Evolutionary conservation across 129 eudicot species (phyloP), one percentile per base, ranked within the genome.

Genomic region (Glebionis coronaria): DNA sequence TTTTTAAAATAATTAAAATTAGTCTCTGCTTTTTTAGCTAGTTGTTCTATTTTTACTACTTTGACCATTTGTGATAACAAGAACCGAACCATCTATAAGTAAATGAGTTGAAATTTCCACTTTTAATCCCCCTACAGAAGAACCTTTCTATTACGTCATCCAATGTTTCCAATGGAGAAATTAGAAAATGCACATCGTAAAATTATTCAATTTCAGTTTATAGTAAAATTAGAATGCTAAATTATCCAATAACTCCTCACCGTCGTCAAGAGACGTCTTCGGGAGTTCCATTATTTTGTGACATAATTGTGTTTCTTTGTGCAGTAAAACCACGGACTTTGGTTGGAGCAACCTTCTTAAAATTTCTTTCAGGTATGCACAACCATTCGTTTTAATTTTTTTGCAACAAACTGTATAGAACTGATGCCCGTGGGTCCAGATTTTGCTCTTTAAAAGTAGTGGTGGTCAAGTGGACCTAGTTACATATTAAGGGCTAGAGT

Each of bases 331-430:
- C 96, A 20, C 79, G 95, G 61, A 77, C 80, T 29, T 65, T 92
- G 65, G 96, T 80, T 0, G 98, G 98, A 73, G 98, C 96, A 23
- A 84, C 87, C 56, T 92, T 92, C 80, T 75, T 86, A 78, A 88
- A 88, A 87, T 79, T 85, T 76, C 94, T 92, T 83, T 73, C 98
- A 76, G 96, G 98, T 92, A 85, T 44, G 10, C 31, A 49, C 16
- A 15, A 11, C 54, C 14, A 27, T 63, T 49, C 4, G 5, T 49
- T 61, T 61, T 71, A 19, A 14, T 51, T 55, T 27, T 20, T 25
- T 55, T 55, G 18, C 25, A 55, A 4, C 31, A 1, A 9, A 35
- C 10, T 35, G 42, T 35, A 3, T 64, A 55, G 20, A 64, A 64
- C 23, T 21, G 42, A 3, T 45, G 42, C 12, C 21, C 20, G 21